These are phyloP conservation scores for Colletotrichum graminicola DNA, from an alignment of 2,329 filamentous ascomycete genomes.

Conservation along the genomic window DNA sequence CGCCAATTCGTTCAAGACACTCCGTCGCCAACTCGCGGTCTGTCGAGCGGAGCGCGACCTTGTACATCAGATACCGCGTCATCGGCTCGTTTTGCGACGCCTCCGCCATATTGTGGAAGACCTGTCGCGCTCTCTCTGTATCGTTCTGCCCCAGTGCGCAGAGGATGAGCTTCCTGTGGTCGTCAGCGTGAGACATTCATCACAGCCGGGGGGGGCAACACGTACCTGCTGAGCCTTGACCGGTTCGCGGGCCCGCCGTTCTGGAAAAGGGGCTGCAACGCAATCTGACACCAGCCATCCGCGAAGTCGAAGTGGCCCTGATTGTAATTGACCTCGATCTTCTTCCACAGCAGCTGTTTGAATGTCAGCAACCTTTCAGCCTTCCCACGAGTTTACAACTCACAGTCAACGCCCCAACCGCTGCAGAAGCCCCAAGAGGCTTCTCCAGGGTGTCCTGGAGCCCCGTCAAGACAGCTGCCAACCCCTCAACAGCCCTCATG, in stretches of 20 bases:
- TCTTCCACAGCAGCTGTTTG: slow-evolving; percentile 82
- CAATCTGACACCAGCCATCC: slow-evolving; percentile 78
- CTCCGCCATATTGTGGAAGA: slow-evolving; percentile 71
- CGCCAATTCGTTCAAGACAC: slow-evolving; percentile 72
- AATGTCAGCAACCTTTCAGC: slow-evolving; percentile 35
- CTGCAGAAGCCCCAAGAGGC: slow-evolving; percentile 69
- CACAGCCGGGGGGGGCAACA: not conserved
- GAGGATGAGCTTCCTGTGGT: slow-evolving; percentile 76
- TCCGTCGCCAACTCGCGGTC: slow-evolving; percentile 71
- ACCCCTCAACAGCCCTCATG: slow-evolving; percentile 44
- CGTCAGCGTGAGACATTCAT: slow-evolving; percentile 42
- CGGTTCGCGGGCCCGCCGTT: slow-evolving; percentile 74
- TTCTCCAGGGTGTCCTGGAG: slow-evolving; percentile 60
- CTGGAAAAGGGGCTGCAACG: slow-evolving; percentile 75
- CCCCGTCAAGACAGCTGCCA: slow-evolving; percentile 45
- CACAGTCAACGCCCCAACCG: slow-evolving; percentile 77
- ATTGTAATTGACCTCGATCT: slow-evolving; percentile 70
- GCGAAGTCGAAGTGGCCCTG: slow-evolving; percentile 66
- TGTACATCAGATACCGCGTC: slow-evolving; percentile 82
- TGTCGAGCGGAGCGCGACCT: slow-evolving; percentile 71
- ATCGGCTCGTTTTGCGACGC: slow-evolving; percentile 69
- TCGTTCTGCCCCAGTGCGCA: slow-evolving; percentile 74
- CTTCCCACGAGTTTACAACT: slow-evolving; percentile 44
- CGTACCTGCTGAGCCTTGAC: slow-evolving; percentile 75
- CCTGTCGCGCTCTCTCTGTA: slow-evolving; percentile 63